These are phyloP conservation scores for Lasiodiplodia sp. DNA, from an alignment of 2,329 filamentous ascomycete species.

Conservation along the genomic window DNA sequence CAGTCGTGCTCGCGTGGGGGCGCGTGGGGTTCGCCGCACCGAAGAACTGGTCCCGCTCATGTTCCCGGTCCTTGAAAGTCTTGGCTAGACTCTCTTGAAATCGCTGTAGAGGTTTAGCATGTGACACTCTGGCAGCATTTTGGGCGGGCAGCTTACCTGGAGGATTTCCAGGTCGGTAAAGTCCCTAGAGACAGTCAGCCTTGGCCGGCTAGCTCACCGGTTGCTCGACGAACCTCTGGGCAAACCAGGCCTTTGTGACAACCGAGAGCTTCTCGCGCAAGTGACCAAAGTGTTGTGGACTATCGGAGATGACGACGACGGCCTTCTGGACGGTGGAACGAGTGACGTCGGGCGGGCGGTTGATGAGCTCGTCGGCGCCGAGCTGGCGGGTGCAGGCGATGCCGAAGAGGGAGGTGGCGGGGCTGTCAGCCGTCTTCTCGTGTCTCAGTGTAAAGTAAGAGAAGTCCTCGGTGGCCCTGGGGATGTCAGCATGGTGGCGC, in stretches of 20 bases:
- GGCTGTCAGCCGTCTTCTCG: slow-evolving; percentile 52
- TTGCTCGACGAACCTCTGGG: slow-evolving; percentile 67
- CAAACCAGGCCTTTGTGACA: slow-evolving; percentile 96
- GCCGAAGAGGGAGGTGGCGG: slow-evolving; percentile 87
- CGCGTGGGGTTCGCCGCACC: slow-evolving; percentile 53
- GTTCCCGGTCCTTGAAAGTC: slow-evolving; percentile 67
- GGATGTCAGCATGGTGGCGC: slow-evolving; percentile 2
- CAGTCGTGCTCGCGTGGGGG: slow-evolving; percentile 42
- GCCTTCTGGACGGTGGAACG: slow-evolving; percentile 97
- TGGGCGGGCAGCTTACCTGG: slow-evolving; percentile 50
- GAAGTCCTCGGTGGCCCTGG: slow-evolving; percentile 89
- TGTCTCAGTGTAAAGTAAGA: slow-evolving; percentile 94
- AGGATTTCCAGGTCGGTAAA: slow-evolving; percentile 93
- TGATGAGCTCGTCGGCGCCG: slow-evolving; percentile 77
- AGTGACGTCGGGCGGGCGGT: slow-evolving; percentile 88
- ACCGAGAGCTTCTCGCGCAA: slow-evolving; percentile 87
- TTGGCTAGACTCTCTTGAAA: slow-evolving; percentile 86
- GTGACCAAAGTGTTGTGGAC: slow-evolving; percentile 87
- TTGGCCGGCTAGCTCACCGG: slow-evolving; percentile 31
- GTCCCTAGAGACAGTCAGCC: slow-evolving; percentile 59
- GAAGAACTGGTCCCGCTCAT: slow-evolving; percentile 84
- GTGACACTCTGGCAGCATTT: not conserved
- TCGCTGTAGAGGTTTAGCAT: slow-evolving; percentile 58
- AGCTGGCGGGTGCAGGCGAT: slow-evolving; percentile 95
- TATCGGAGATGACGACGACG: slow-evolving; percentile 92